Evolutionary conservation across 1,284 basidiomycete species (phyloP), one percentile per base, ranked within the genome.

Genomic region (Cystobasidiaceae sp.): DNA sequence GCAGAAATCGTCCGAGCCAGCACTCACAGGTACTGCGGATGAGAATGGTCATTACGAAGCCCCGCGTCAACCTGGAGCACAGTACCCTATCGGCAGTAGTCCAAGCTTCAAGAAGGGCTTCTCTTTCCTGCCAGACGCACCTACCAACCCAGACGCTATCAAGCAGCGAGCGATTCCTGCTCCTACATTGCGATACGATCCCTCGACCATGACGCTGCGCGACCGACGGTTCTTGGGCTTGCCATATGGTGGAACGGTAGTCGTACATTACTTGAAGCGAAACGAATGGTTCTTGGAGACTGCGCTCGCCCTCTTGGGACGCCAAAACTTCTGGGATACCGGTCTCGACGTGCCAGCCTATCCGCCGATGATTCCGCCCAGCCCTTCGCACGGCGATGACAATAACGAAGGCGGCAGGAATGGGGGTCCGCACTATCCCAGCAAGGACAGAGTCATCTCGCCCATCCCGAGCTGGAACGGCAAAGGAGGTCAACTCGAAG

Each of bases 181-280:
- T 0, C 72, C 74, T 9, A 62, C 69, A 1, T 68, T 71, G 13
- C 73, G 71, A 23, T 73, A 67, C 68, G 73, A 74, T 41, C 55
- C 69, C 3, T n/a, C 62, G 4, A 63, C 66, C 11, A 59, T 70
- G 51, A 28, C 57, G 1, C 9, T 72, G 7, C 66, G 69, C 7
- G 25, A 41, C 9, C 63, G 66, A 30, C 69, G 69, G 39, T 71
- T 70, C 67, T 66, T 72, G n/a, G 66, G 66, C 46, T 66, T 65
- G 8, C 71, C 72, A 4, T 68, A 78, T 52, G 94, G 94, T 2
- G 94, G 94, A 3, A 98, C 94, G 0, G 84, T 94, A 45, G 88
- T 93, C 25, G 92, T 98, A 46, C 94, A 98, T 78, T 97, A 90
- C 75, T 87, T 97, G 80, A 98, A 97, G 83, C 88, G 91, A 76